These are phyloP conservation scores for Lachnellula occidentalis DNA, from an alignment of 2,329 filamentous ascomycete species.

Conservation along the genomic window DNA sequence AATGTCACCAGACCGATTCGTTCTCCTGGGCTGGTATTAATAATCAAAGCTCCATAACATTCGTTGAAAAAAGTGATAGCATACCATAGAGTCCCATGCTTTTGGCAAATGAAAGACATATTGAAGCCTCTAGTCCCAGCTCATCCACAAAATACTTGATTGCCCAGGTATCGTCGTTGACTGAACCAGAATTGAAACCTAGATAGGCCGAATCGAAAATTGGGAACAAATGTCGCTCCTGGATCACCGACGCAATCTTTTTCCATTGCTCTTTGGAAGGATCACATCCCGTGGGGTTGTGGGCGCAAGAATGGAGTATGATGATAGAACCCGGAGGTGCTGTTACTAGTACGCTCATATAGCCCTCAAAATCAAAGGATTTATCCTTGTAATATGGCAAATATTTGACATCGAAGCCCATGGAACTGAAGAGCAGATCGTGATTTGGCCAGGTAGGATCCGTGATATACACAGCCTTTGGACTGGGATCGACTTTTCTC, in stretches of 20 bases:
- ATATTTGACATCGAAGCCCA: constrained; percentile 31
- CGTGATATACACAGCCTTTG: constrained; percentile 34
- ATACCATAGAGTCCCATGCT: constrained; percentile 46
- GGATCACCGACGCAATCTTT: constrained; percentile 24
- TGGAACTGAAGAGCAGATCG: constrained; percentile 31
- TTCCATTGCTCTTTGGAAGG: constrained; percentile 33
- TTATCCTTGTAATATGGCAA: constrained; percentile 34
- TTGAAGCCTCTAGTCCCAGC: constrained; percentile 43
- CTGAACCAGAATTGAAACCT: constrained; percentile 29
- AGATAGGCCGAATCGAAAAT: constrained; percentile 33
- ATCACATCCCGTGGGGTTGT: constrained; percentile 40
- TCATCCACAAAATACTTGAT: constrained; percentile 32
- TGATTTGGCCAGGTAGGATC: constrained; percentile 41
- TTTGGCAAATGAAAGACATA: constrained; percentile 59
- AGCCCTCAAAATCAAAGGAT: constrained; percentile 31
- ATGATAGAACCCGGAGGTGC: constrained; percentile 28
- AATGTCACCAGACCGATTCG: constrained; percentile 18
- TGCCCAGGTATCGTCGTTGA: constrained; percentile 31
- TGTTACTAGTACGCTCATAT: constrained; percentile 25
- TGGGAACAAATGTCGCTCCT: constrained; percentile 25
- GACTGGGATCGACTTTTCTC: constrained; percentile 12
- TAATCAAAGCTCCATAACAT: too few relatives aligned
- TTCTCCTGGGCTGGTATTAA: constrained; percentile 6
- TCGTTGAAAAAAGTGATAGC: constrained; percentile 7
- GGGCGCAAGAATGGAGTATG: constrained; percentile 38